Percentiles rank a stretch among this genome's conserved stretches.
Conservation (phyloP, 176 grass and related monocot genomes). For the Triticum turgidum region DNA sequence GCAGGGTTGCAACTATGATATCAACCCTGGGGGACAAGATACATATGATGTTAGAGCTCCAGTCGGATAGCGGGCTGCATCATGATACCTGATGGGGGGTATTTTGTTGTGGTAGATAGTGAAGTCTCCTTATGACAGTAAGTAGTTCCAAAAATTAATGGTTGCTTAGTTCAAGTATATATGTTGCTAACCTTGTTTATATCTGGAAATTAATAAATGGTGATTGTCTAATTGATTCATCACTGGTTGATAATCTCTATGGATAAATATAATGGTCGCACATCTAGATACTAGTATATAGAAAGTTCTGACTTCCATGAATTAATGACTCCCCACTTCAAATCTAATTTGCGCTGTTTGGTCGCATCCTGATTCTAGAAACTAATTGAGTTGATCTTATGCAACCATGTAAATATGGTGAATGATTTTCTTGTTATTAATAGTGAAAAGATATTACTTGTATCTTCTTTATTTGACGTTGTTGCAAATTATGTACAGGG, state of each 20-base stretch:
- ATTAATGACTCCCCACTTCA: neutral
- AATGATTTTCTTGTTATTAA: neutral
- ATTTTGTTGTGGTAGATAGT: neutral
- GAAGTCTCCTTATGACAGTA: neutral
- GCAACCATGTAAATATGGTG: neutral
- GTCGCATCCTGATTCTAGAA: neutral
- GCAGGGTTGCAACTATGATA: too few relatives aligned
- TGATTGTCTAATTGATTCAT: neutral
- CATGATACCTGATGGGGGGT: neutral
- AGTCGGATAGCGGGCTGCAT: neutral
- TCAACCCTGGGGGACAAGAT: too few relatives aligned
- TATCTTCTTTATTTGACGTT: too few relatives aligned
- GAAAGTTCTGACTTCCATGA: neutral
- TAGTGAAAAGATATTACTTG: too few relatives aligned
- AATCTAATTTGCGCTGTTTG: neutral
- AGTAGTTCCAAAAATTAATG: neutral
- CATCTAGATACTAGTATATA: neutral
- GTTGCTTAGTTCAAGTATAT: neutral
- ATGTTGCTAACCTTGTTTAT: neutral
- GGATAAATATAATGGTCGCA: neutral
- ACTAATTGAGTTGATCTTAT: neutral
- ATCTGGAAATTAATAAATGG: neutral
- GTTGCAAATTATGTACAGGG: too few relatives aligned
- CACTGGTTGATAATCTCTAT: neutral
- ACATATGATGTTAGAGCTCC: too few relatives aligned